phyloP scores from a whole-genome alignment of 495 filamentous ascomycete species.

The Penicillium daleae region DNA sequence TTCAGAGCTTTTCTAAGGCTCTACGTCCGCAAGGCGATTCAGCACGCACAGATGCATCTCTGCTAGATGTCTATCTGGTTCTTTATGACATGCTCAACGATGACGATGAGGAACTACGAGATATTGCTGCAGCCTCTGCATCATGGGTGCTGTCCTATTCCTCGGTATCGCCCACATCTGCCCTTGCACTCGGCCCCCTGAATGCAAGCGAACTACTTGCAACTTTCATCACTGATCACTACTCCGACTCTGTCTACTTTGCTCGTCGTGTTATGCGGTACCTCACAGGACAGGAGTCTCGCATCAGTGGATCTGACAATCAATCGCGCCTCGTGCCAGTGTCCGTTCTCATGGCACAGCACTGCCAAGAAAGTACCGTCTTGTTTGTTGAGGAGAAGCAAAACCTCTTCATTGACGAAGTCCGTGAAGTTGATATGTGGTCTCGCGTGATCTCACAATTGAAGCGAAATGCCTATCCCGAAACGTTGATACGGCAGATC shows the following conservation, averaged over 20 bases:
- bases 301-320: constrained; percentile 29
- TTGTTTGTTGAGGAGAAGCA: constrained; percentile 89
- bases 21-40: constrained; percentile 31
- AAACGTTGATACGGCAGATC: constrained; percentile 35
- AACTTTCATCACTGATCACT: constrained; percentile 45
- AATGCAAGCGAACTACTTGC: constrained; percentile 53
- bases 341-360: constrained; percentile 47
- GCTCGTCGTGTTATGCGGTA: constrained; percentile 36
- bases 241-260: constrained; percentile 40
- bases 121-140: constrained; percentile 58
- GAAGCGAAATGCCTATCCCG: constrained; percentile 24
- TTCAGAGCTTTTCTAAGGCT: constrained; percentile 38
- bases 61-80: constrained; percentile 53
- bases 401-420: constrained; percentile 84
- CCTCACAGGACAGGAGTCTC: constrained; percentile 29
- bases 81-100: constrained; percentile 74
- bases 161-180: constrained; percentile 32
- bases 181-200: constrained; percentile 45
- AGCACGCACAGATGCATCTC: constrained; percentile 31
- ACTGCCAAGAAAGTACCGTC: constrained; percentile 64
- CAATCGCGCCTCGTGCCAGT: constrained; percentile 39
- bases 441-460: constrained; percentile 46
- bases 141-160: constrained; percentile 50
- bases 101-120: constrained; percentile 87
- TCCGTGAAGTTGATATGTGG: constrained; percentile 72